Base-by-base conservation (phyloP, 2,329 filamentous ascomycete species). In the Paecilomyces formosus region DNA sequence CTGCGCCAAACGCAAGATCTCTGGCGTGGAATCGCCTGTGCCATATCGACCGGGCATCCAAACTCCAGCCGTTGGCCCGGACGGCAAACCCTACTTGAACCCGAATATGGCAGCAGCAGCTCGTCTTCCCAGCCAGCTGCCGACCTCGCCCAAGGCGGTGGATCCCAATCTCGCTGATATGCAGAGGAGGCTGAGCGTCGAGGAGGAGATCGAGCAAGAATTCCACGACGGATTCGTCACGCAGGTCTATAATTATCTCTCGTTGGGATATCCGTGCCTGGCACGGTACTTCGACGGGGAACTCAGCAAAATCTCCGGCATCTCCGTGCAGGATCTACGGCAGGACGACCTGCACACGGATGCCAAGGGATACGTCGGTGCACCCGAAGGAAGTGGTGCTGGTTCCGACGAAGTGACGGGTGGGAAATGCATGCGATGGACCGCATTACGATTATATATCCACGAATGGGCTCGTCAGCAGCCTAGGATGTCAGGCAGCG, bases 181-280 rank as follows among this genome's bases (percentile, higher is more conserved):
- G 52, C 59, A 72, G 18, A 64, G 67, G 21, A 71, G 71, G 66
- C 58, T 72, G 1, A 57, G 65, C 33, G 52, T 65, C 52, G 78
- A 81, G 62, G 71, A 75, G 76, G 70, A 76, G 11, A 79, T 85
- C 50, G 75, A 81, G 28, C 71, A 76, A 31, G 92, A 96, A 72
- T 96, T 94, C 67, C 81, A 87, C 61, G 90, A 96, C 70, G 80
- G 80, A 3, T 96, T 97, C 71, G 85, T 97, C 58, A 96, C 92
- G 0, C 93, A 97, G 74, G 92, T 97, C 7, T 97, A 95, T 81
- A 97, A 97, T 73, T 97, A 97, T 73, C 81, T 97, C 15, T 96
- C 91, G 0, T 82, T 97, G 4, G 93, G 93, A 4, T 97, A 97
- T 72, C 92, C 93, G 2, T 87, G 90, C 33, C 85, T 92, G 67